phyloP scores from a whole-genome alignment of 129 eudicot genomes.

The Lactuca sativa region DNA sequence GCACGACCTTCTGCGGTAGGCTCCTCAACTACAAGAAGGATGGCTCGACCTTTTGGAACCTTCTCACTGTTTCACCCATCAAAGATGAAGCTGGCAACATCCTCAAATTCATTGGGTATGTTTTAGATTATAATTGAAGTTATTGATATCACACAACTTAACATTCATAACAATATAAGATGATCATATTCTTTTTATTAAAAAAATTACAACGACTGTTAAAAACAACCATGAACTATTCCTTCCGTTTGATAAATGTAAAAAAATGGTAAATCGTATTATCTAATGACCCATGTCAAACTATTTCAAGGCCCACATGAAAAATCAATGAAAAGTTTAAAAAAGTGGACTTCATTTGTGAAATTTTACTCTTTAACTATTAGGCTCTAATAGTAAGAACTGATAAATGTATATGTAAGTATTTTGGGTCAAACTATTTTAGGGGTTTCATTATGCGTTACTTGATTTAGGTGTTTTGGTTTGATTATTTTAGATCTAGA shows the following conservation, averaged over 20 bases:
- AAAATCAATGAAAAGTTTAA: no score
- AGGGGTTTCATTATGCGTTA: background rate
- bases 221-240: no score
- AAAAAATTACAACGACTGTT: no score
- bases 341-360: no score
- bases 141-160: background rate
- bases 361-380: no score
- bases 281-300: no score
- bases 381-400: background rate
- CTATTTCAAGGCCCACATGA: no score
- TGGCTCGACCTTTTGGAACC: slow-evolving; percentile 96
- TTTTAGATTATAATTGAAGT: background rate
- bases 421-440: no score
- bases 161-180: no score
- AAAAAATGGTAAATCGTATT: no score
- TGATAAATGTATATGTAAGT: background rate
- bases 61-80: slow-evolving; percentile 90
- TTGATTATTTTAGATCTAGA: slow-evolving; percentile 4
- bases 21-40: slow-evolving; percentile 92
- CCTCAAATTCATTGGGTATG: slow-evolving; percentile 91
- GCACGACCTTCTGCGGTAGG: slow-evolving; percentile 79
- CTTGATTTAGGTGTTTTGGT: background rate
- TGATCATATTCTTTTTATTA: background rate
- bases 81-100: slow-evolving; percentile 90
- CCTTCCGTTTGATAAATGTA: no score